Evolutionary conservation across 23 red algal species (phyloP).

Genomic region (Cyanidioschyzon merolae): DNA sequence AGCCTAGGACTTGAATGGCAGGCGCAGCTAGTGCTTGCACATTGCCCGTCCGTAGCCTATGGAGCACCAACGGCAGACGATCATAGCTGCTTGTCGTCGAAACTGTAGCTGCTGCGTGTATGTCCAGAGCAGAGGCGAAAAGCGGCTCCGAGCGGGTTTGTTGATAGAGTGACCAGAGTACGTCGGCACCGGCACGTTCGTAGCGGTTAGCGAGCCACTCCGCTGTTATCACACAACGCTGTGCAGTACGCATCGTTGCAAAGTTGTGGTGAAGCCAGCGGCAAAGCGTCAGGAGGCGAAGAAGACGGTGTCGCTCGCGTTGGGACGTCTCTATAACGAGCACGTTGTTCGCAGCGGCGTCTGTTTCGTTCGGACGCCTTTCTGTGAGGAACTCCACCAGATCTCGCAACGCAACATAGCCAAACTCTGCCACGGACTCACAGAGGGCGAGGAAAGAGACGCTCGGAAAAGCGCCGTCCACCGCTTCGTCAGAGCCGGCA

Average conservation of each 20-base stretch:
- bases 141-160: not conserved
- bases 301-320: slow-evolving; percentile 44
- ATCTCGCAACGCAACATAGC: slow-evolving; percentile 6
- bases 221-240: not conserved
- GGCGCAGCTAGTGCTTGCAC: not conserved
- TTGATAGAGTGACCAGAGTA: not conserved
- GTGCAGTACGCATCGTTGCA: not conserved
- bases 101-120: not conserved
- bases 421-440: slow-evolving; percentile 4
- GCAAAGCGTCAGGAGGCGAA: slow-evolving; percentile 36
- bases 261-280: slow-evolving; percentile 23
- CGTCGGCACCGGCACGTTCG: not conserved
- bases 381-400: not conserved
- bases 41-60: not conserved
- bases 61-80: not conserved
- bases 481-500: not conserved
- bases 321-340: slow-evolving; percentile 41
- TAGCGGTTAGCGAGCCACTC: not conserved
- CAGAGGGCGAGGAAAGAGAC: not conserved
- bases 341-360: slow-evolving; percentile 26
- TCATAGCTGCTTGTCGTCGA: not conserved
- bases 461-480: not conserved
- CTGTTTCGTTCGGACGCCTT: not conserved
- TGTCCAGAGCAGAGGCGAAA: not conserved
- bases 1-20: not conserved